Base-by-base conservation (phyloP, 192 early-diverging fungal species). In the Physocladia obscura region DNA sequence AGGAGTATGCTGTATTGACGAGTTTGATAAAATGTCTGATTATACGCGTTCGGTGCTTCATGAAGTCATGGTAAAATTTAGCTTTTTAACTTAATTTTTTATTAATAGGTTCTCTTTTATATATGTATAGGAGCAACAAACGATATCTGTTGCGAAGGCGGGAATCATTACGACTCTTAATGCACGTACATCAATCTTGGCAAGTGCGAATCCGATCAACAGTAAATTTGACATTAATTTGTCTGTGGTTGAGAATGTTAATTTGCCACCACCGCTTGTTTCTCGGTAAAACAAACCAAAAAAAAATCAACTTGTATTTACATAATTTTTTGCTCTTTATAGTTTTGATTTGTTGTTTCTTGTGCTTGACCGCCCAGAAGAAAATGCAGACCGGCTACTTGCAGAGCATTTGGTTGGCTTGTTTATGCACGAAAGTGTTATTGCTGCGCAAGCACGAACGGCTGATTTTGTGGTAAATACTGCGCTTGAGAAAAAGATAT, bases 21-120 rank as follows among this genome's bases (percentile, higher is more conserved):
- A 98, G 79, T 98, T 98, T 85, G 96, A 97, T 81, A 98, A 97
- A 76, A 98, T 98, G 94, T 91, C 90, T 4, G 96, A 98, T 57
- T 75, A 92, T 8, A 94, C 94, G 6, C 88, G 95, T 8, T 93
- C 94, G 2, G 92, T 96, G 4, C 78, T 98, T 64, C 96, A 98
- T 82, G 96, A 98, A 87, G 96, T 93, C 62, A 98, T 98, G 96
- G 86, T 88, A 67, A 56, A 71, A 40, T 47, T 63, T 50, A 51
- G 48, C 22, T 40, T n/a, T 37, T 34, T 50, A 39, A 55, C 44
- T 71, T 24, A n/a, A n/a, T 37, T 59, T 0, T 63, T 8, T 74
- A 38, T n/a, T 44, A 70, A 27, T 4, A 37, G n/a, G 6, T 79
- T 26, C 22, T 73, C 24, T 17, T 40, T 48, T 26, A n/a, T 4